Evolutionary conservation across 495 filamentous ascomycete genomes (phyloP), one percentile per base, ranked within the genome.

Genomic region (Astrothelium subdiscretum): DNA sequence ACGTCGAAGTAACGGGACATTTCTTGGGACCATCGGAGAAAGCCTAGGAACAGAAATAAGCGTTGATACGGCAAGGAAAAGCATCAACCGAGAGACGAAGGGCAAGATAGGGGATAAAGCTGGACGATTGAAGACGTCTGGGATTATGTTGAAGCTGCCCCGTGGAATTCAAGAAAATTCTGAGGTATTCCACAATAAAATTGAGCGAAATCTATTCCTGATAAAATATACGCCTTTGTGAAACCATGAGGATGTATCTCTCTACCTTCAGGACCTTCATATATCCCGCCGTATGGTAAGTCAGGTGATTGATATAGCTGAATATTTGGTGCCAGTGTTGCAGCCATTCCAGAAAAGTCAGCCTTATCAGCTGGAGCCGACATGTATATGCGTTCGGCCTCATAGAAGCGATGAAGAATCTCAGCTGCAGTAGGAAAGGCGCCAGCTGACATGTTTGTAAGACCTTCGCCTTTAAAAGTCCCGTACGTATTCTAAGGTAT

Each of bases 301-400:
- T 62, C 60, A 6, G 60, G 60, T n/a, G 60, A 62, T 27, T 62
- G 60, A 22, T 31, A 24, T 11, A 62, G 12, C 29, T 51, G 27
- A 3, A 62, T 2, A 10, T 52, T 12, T 31, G 5, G 43, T 1
- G 60, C 27, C n/a, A 62, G 32, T 3, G 22, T 31, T 8, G 20
- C 27, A 26, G 20, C 59, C 59, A 61, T 61, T 15, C 59, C 59
- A 27, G 59, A 40, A 26, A 61, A 61, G 38, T 48, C 59, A 22
- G 26, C 42, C 26, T 54, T 27, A 6, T 4, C 12, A n/a, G 24
- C 26, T 32, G 60, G 60, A 11, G 60, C 60, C 20, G 40, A 38
- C 60, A 62, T 52, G 60, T 62, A 62, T 13, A 32, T 32, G 26
- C 42, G 31, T 54, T 62, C 60, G 27, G 43, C 60, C 5, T 51